A percentile compares a stretch with the other conserved stretches of the same genome.
Conservation (phyloP, 371 early-diverging fungal genomes). For the Dichotomocladium elegans region DNA sequence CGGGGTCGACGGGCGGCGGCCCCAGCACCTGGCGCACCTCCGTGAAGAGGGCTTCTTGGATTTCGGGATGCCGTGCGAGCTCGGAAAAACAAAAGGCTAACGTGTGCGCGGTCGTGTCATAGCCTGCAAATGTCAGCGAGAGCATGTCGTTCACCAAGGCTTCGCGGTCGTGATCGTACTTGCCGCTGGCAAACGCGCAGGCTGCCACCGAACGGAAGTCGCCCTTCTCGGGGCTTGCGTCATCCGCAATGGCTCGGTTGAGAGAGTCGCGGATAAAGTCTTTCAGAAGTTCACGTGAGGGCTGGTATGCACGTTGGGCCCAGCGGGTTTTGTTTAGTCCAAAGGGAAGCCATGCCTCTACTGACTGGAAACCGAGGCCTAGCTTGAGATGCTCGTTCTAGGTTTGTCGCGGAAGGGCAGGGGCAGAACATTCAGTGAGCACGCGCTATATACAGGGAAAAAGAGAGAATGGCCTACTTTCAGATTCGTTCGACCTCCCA, state of each 20-base stretch:
- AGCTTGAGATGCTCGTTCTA: slow-evolving; percentile 34
- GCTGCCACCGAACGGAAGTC: slow-evolving; percentile 35
- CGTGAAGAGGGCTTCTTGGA: slow-evolving; percentile 33
- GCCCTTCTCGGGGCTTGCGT: slow-evolving; percentile 2
- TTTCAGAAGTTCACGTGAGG: slow-evolving; percentile 35
- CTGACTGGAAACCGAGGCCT: slow-evolving; percentile 42
- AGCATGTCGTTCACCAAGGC: slow-evolving; percentile 40
- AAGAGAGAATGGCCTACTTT: too few species aligned
- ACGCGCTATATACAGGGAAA: too few species aligned
- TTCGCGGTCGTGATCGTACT: slow-evolving; percentile 17
- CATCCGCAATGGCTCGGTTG: slow-evolving; percentile 10
- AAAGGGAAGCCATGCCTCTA: slow-evolving; percentile 44
- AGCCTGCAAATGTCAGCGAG: slow-evolving; percentile 44
- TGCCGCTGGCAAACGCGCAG: slow-evolving; percentile 31
- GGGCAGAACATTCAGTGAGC: too few species aligned
- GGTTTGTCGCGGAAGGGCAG: too few species aligned
- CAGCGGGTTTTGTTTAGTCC: slow-evolving; percentile 39
- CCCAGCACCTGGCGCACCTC: slow-evolving; percentile 38
- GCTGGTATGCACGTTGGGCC: slow-evolving; percentile 32
- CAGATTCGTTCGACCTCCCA: slow-evolving; percentile 34
- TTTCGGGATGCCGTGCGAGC: slow-evolving; percentile 31
- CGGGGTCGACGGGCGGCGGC: slow-evolving; percentile 33
- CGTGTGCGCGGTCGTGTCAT: slow-evolving; percentile 48
- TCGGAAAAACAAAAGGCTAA: slow-evolving; percentile 41
- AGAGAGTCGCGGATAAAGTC: slow-evolving; percentile 35